Evolutionary conservation across 2,329 filamentous ascomycete genomes (phyloP), one percentile per base, ranked within the genome.

Genomic region (Juglanconis sp.): DNA sequence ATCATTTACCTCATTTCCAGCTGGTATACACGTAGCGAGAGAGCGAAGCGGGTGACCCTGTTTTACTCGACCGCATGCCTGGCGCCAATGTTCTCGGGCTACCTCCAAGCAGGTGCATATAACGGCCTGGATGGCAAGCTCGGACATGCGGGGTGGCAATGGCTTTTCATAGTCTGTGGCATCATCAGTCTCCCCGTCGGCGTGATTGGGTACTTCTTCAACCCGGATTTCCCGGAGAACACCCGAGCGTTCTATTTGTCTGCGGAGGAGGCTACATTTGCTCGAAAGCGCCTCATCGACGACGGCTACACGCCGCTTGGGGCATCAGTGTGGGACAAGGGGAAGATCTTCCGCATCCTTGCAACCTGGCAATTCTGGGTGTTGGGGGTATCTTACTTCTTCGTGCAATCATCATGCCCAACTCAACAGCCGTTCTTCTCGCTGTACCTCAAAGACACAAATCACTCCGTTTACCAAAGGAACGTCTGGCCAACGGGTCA

Each of bases 101-200:
- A 81, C 58, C 69, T 83, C 0, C 78, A 81, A 64, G 76, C 79
- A 4, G 80, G 77, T 1, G 78, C 79, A 0, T 81, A 82, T 65
- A 76, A 73, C 9, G 78, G 78, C 47, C 71, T 83, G 0, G 76
- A 80, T 44, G 80, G 80, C 0, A 71, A 76, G 0, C 66, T 64
- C 3, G 79, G 79, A 0, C 74, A 77, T 68, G 69, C 76, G 0
- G 79, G 79, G 0, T 81, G 79, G 78, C 63, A 73, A 47, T 77
- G 75, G 79, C 68, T 82, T 0, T 84, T 83, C 49, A 79, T 84
- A 13, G 81, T 84, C 38, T 66, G 64, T 51, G 65, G 61, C 15
- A 56, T 66, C 17, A 66, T 67, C 42, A 63, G 56, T 13, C 57
- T 67, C 4, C 65, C 65, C 6, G 47, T 67, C 34, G 65, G 61